These are phyloP conservation scores for Annulohypoxylon bovei DNA, from an alignment of 495 filamentous ascomycete genomes.

Conservation along the genomic window DNA sequence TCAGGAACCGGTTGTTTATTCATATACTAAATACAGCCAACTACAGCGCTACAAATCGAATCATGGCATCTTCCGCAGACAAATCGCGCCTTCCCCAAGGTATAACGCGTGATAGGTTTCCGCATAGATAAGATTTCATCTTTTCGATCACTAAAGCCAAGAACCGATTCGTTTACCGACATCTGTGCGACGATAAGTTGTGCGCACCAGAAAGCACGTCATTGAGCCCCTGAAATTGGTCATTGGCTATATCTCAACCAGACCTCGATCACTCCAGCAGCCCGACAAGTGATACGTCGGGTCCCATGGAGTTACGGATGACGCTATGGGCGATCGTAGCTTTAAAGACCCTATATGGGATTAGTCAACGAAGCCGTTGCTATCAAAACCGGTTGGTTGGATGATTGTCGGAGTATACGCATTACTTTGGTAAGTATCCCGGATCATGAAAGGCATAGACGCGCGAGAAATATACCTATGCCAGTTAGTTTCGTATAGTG, in stretches of 20 bases:
- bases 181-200: constrained; percentile 18
- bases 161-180: constrained; percentile 16
- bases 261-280: background rate
- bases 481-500: background rate
- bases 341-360: background rate
- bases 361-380: background rate
- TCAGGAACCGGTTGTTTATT: background rate
- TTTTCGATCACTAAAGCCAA: background rate
- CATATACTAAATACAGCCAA: background rate
- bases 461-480: background rate
- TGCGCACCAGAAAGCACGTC: constrained; percentile 28
- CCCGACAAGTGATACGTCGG: background rate
- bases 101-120: constrained; percentile 23
- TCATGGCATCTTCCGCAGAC: background rate
- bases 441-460: background rate
- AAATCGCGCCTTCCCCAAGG: constrained; percentile 28
- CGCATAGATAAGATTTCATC: constrained; percentile 23
- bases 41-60: background rate
- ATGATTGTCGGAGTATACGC: background rate
- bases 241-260: constrained; percentile 9
- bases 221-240: constrained; percentile 34
- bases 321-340: background rate
- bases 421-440: background rate
- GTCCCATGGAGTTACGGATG: background rate
- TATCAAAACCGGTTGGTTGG: background rate